Conservation (phyloP, 176 grass and related monocot genomes). For the Oropetium thomaeum region DNA sequence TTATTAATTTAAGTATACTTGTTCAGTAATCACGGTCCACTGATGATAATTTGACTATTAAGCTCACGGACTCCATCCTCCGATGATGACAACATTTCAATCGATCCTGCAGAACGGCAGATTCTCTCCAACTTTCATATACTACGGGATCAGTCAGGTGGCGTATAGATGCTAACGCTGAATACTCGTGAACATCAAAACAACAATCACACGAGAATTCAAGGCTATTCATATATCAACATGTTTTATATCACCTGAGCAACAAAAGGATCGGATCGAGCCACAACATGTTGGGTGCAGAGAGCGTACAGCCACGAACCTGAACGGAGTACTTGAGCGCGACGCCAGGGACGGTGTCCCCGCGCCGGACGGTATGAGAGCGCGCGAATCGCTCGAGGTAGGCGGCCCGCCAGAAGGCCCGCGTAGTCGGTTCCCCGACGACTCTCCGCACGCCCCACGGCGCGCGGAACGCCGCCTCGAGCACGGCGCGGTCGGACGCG, state of each 20-base stretch:
- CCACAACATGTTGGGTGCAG: background rate
- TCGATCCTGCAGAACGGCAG: background rate
- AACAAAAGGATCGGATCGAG: background rate
- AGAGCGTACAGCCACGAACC: conserved; percentile 18
- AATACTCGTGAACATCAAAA: background rate
- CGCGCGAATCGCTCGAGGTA: conserved; percentile 69
- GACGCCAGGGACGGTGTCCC: conserved; percentile 66
- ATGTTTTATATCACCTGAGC: background rate
- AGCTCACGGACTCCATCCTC: background rate
- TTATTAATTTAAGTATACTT: background rate
- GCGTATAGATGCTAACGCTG: background rate
- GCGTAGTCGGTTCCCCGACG: conserved; percentile 57
- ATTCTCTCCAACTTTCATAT: background rate
- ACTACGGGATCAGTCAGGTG: background rate
- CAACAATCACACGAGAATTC: background rate
- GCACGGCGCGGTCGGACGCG: conserved; percentile 65
- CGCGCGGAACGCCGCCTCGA: conserved; percentile 58
- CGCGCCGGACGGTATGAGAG: conserved; percentile 61
- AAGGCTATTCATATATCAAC: background rate
- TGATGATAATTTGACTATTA: background rate
- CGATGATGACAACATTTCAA: background rate
- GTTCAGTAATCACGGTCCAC: background rate
- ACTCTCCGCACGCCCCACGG: conserved; percentile 71
- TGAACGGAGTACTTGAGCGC: conserved; percentile 91
- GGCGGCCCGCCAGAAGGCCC: conserved; percentile 69